These are phyloP conservation scores for Thermothelomyces thermophilus DNA, from an alignment of 2,329 filamentous ascomycete genomes.

Conservation along the genomic window DNA sequence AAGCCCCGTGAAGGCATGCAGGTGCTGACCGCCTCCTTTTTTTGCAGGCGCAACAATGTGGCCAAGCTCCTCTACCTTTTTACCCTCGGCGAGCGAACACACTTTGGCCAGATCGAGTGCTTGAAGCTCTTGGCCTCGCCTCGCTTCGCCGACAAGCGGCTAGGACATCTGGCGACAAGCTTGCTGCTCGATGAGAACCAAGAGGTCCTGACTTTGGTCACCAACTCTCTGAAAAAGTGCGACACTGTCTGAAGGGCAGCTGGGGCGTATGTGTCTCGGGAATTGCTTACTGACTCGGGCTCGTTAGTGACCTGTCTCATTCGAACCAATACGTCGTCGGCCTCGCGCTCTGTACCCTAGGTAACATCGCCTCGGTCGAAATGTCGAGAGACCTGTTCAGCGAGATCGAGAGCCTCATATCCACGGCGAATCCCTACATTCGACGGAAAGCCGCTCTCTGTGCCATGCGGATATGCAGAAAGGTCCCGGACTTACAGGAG, in stretches of 20 bases:
- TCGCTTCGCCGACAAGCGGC: slow-evolving; percentile 92
- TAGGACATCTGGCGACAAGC: slow-evolving; percentile 95
- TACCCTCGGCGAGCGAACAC: slow-evolving; percentile 91
- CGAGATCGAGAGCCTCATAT: slow-evolving; percentile 86
- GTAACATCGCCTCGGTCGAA: slow-evolving; percentile 95
- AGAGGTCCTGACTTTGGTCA: slow-evolving; percentile 93
- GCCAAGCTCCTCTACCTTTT: slow-evolving; percentile 97
- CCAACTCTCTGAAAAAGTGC: slow-evolving; percentile 96
- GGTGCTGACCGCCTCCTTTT: slow-evolving; percentile 18
- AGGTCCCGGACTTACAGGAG: slow-evolving; percentile 94
- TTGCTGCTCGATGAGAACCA: slow-evolving; percentile 95
- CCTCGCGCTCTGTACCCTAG: slow-evolving; percentile 88
- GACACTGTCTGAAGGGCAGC: neutral
- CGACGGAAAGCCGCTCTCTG: slow-evolving; percentile 95
- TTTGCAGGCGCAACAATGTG: slow-evolving; percentile 86
- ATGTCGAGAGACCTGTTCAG: slow-evolving; percentile 97
- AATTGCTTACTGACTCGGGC: slow-evolving; percentile 29
- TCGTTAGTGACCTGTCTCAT: slow-evolving; percentile 78
- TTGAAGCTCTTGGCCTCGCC: slow-evolving; percentile 94
- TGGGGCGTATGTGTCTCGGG: neutral
- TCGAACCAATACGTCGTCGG: slow-evolving; percentile 98
- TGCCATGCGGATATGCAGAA: slow-evolving; percentile 97
- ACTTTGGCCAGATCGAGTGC: slow-evolving; percentile 99
- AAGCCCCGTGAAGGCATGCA: neutral
- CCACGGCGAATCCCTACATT: slow-evolving; percentile 97